Evolutionary conservation across 768 basidiomycete species (phyloP).

Genomic region (Mycena rosella): DNA sequence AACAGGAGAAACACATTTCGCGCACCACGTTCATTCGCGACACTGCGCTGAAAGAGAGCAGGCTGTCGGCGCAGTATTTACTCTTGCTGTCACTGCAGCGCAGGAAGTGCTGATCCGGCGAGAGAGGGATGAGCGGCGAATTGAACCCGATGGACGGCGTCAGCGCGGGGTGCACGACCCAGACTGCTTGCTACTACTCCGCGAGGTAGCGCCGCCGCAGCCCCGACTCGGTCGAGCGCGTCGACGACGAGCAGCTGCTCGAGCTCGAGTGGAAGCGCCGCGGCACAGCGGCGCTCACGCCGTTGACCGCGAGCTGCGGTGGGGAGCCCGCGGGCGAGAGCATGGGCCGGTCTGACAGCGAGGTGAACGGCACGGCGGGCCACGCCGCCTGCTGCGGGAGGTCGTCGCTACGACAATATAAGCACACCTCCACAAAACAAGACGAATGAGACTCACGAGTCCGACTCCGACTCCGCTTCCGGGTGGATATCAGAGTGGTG

Average conservation of each 20-base stretch:
- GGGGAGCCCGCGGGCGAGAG: constrained; percentile 55
- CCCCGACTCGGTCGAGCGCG: constrained; percentile 62
- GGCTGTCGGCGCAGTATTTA: too few relatives aligned
- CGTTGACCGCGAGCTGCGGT: constrained; percentile 76
- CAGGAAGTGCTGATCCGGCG: too few relatives aligned
- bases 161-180: constrained; percentile 43
- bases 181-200: too few relatives aligned
- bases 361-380: constrained; percentile 62
- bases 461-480: constrained; percentile 25
- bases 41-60: too few relatives aligned
- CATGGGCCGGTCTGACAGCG: constrained; percentile 42
- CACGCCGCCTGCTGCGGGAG: constrained; percentile 45
- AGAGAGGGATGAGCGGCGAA: constrained; percentile 83
- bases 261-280: constrained; percentile 53
- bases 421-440: background rate
- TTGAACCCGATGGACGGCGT: constrained; percentile 43
- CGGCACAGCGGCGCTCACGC: constrained; percentile 73
- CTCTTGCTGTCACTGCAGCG: too few relatives aligned
- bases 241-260: constrained; percentile 28
- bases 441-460: constrained; percentile 14
- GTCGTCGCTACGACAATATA: constrained; percentile 16
- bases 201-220: constrained; percentile 63
- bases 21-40: too few relatives aligned
- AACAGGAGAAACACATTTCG: too few relatives aligned
- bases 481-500: constrained; percentile 42